A percentile compares a stretch with the other conserved stretches of the same genome.
Evolutionary conservation across 2,329 filamentous ascomycete genomes (phyloP).

Genomic region (Xylariaceae sp.): DNA sequence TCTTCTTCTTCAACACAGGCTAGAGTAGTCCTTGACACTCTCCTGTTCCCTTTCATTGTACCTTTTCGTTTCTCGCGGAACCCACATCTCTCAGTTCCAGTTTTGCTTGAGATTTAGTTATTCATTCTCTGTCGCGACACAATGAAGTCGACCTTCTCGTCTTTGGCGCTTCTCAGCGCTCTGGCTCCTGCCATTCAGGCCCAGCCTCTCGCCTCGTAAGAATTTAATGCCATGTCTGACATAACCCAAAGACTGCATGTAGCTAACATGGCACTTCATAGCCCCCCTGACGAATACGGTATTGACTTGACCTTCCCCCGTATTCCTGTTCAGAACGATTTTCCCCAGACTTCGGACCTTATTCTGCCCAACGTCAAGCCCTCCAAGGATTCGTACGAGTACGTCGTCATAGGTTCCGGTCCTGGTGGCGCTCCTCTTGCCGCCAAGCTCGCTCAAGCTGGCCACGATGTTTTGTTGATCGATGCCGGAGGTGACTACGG

Average conservation of each 20-base stretch:
- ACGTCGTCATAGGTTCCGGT: neutral
- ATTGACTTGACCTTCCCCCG: neutral
- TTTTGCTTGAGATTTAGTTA: neutral
- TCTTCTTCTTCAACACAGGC: too few species aligned
- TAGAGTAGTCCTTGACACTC: too few species aligned
- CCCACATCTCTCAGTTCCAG: too few species aligned
- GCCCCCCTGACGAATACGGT: neutral
- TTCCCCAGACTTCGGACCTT: neutral
- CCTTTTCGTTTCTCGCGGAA: too few species aligned
- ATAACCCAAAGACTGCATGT: too few species aligned
- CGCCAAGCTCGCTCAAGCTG: neutral
- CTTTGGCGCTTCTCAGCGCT: neutral
- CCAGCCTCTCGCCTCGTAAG: too few species aligned
- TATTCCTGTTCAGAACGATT: neutral
- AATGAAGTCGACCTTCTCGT: neutral
- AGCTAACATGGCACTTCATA: neutral
- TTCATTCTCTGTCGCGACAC: neutral
- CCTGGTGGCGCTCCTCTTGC: neutral
- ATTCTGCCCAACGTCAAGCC: neutral
- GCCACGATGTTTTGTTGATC: constrained; percentile 44
- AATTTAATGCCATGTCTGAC: too few species aligned
- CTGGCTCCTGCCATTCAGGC: neutral
- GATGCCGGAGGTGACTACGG: constrained; percentile 58
- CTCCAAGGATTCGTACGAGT: neutral
- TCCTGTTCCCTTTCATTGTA: too few species aligned